Evolutionary conservation across 352 stramenopile species (phyloP).

Genomic region (Phytophthora megakarya): DNA sequence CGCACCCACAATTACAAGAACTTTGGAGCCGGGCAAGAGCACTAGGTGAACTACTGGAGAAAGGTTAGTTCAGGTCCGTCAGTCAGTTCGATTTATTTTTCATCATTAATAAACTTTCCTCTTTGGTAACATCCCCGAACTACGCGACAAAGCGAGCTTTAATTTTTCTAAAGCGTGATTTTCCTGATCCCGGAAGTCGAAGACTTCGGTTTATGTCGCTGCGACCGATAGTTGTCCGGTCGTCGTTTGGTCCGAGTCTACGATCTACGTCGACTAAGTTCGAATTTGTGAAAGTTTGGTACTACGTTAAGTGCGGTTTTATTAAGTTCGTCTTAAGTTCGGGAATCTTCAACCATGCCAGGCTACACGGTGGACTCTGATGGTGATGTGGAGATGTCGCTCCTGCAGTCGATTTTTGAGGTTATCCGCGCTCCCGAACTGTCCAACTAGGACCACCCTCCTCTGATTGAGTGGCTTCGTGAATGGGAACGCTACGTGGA

Average conservation of each 20-base stretch:
- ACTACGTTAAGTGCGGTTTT: not conserved
- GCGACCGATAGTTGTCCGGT: too few species aligned
- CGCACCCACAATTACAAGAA: too few species aligned
- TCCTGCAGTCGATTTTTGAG: too few species aligned
- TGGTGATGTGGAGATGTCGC: too few species aligned
- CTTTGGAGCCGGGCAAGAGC: too few species aligned
- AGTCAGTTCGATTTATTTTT: not conserved
- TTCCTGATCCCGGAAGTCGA: slow-evolving; percentile 1
- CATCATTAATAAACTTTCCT: slow-evolving; percentile 1
- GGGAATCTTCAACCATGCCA: not conserved
- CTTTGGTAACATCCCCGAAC: not conserved
- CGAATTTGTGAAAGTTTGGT: not conserved
- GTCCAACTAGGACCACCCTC: not conserved
- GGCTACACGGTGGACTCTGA: too few species aligned
- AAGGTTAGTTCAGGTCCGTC: too few species aligned
- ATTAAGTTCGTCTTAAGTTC: not conserved
- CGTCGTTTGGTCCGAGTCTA: too few species aligned
- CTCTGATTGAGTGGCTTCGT: not conserved
- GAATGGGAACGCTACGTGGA: not conserved
- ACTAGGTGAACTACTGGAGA: too few species aligned
- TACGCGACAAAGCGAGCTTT: slow-evolving; percentile 4
- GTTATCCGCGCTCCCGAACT: too few species aligned
- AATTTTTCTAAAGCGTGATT: not conserved
- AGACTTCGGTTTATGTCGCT: too few species aligned
- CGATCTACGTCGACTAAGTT: too few species aligned